These are phyloP conservation scores for Rhinocladiella mackenziei DNA, from an alignment of 2,329 filamentous ascomycete species.

Conservation along the genomic window DNA sequence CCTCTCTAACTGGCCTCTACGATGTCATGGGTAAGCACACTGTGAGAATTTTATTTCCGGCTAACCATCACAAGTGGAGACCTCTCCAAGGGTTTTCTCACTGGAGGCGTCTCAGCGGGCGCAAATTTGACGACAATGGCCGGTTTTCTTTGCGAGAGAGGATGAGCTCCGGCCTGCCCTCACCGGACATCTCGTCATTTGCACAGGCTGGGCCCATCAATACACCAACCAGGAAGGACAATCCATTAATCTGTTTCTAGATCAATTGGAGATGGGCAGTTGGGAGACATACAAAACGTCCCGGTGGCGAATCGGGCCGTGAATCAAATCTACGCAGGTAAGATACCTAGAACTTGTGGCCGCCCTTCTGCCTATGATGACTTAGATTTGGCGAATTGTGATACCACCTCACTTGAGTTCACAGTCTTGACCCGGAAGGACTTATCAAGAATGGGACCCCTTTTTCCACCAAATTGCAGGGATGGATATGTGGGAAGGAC, in stretches of 20 bases:
- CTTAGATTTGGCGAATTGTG: constrained; percentile 10
- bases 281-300: constrained; percentile 16
- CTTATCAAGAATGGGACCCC: constrained; percentile 11
- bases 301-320: constrained; percentile 12
- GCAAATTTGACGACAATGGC: constrained; percentile 12
- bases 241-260: constrained; percentile 7
- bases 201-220: constrained; percentile 14
- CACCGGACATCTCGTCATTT: constrained; percentile 17
- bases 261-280: constrained; percentile 8
- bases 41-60: constrained; percentile 17
- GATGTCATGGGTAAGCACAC: constrained; percentile 14
- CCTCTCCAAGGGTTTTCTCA: constrained; percentile 18
- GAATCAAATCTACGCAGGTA: constrained; percentile 14
- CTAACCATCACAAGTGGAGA: constrained; percentile 9
- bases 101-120: constrained; percentile 11
- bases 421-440: constrained; percentile 11
- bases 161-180: constrained; percentile 13
- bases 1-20: constrained; percentile 25
- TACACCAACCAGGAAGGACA: constrained; percentile 4
- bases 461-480: constrained; percentile 20
- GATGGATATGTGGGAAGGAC: constrained; percentile 21
- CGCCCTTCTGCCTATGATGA: background rate
- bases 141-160: constrained; percentile 12
- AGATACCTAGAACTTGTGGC: constrained; percentile 1
- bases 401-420: background rate